Evolutionary conservation across 2,329 filamentous ascomycete species (phyloP).

Genomic region (Coleophoma cylindrospora): DNA sequence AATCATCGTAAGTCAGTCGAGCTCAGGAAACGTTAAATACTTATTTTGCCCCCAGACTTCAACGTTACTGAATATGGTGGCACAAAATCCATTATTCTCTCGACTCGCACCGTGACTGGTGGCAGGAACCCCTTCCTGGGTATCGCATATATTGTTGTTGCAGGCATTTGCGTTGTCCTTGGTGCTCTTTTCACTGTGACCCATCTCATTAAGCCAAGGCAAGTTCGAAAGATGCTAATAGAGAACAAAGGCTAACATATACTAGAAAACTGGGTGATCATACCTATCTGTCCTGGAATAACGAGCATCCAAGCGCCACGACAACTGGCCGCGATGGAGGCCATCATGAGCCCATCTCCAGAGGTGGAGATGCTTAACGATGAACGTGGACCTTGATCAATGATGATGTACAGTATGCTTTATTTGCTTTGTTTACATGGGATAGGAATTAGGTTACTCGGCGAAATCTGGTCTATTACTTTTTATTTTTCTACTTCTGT

Average conservation of each 20-base stretch:
- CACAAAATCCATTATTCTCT: slow-evolving; percentile 85
- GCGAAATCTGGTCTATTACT: too few relatives aligned
- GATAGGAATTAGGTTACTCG: too few relatives aligned
- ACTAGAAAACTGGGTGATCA: slow-evolving; percentile 92
- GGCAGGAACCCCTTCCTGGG: slow-evolving; percentile 94
- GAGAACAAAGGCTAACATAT: slow-evolving; percentile 7
- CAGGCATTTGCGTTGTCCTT: slow-evolving; percentile 85
- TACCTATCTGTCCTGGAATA: slow-evolving; percentile 96
- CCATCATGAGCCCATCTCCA: not conserved
- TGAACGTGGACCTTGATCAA: too few relatives aligned
- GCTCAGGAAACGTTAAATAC: slow-evolving; percentile 2
- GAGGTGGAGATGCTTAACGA: not conserved
- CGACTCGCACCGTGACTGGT: slow-evolving; percentile 87
- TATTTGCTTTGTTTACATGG: not conserved
- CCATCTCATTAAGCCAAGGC: slow-evolving; percentile 88
- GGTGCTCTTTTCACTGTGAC: slow-evolving; percentile 85
- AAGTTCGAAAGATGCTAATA: slow-evolving; percentile 26
- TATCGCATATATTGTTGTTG: slow-evolving; percentile 92
- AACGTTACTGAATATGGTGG: slow-evolving; percentile 73
- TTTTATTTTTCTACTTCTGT: too few relatives aligned
- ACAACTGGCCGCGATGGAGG: slow-evolving; percentile 48
- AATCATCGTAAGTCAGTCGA: slow-evolving; percentile 61
- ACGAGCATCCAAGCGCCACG: slow-evolving; percentile 53
- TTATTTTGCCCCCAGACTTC: slow-evolving; percentile 59
- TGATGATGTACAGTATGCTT: not conserved